Conservation (phyloP, 306 rosid genomes). For the Astragalus membranaceus region DNA sequence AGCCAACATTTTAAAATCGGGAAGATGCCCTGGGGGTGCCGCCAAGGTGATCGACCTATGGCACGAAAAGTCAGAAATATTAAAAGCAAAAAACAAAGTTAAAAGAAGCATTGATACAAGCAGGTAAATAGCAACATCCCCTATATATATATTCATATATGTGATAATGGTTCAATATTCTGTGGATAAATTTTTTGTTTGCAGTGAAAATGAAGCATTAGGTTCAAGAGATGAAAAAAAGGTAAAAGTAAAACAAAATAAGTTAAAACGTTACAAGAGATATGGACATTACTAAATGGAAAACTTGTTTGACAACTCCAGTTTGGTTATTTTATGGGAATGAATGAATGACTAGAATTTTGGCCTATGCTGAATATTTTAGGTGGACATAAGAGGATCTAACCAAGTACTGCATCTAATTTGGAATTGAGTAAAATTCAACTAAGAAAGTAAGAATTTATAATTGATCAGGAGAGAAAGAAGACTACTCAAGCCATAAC, state of each 20-base stretch:
- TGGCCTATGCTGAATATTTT: background rate
- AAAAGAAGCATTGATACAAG: background rate
- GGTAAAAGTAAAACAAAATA: background rate
- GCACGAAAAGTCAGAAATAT: background rate
- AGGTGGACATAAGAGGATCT: background rate
- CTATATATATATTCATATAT: background rate
- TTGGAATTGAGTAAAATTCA: background rate
- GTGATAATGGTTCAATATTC: background rate
- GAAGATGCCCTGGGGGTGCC: slow-evolving; percentile 69
- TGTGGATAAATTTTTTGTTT: background rate
- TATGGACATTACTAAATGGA: background rate
- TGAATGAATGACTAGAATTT: background rate
- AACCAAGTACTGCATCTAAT: background rate
- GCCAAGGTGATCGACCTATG: slow-evolving; percentile 85
- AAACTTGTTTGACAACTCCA: background rate
- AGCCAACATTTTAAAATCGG: slow-evolving; percentile 65
- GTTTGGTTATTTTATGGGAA: background rate
- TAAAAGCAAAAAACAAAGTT: background rate
- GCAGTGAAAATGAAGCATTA: background rate
- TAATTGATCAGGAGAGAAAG: background rate
- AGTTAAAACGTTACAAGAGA: background rate
- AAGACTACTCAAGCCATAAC: background rate
- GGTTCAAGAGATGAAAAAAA: background rate
- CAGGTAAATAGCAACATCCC: background rate
- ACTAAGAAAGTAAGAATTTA: background rate